Conservation (phyloP, 805 yeast species). For the Myxozyma vanderwaltii region DNA sequence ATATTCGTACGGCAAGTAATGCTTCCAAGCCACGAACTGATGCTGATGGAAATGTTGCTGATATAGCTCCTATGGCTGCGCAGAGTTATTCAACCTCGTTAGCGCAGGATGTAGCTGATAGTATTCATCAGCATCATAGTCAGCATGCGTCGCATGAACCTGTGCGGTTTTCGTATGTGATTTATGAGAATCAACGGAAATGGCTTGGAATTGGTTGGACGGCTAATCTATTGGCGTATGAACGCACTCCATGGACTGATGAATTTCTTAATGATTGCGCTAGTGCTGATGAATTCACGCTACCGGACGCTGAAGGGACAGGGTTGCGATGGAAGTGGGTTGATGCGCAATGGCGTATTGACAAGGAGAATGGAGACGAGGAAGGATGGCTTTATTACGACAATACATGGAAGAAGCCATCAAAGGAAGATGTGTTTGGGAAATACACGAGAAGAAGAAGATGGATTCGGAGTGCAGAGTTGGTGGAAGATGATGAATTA, state of each 20-base stretch:
- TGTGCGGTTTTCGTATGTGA: constrained; percentile 84
- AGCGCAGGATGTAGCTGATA: constrained; percentile 8
- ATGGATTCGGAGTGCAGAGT: constrained; percentile 94
- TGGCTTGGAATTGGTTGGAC: constrained; percentile 99
- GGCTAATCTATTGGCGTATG: constrained; percentile 83
- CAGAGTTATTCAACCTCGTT: constrained; percentile 21
- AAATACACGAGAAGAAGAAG: constrained; percentile 92
- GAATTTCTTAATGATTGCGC: constrained; percentile 87
- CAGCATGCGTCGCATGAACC: constrained; percentile 41
- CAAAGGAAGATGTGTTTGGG: constrained; percentile 82
- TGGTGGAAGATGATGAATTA: constrained; percentile 47
- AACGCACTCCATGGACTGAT: constrained; percentile 96
- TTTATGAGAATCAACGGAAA: constrained; percentile 92
- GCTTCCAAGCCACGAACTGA: background rate
- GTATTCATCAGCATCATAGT: constrained; percentile 15
- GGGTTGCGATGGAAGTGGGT: constrained; percentile 94
- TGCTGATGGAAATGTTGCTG: background rate
- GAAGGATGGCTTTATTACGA: constrained; percentile 90
- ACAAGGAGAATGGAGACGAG: constrained; percentile 50
- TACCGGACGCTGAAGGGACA: constrained; percentile 70
- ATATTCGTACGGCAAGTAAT: background rate
- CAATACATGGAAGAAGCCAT: constrained; percentile 91
- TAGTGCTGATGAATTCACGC: constrained; percentile 71
- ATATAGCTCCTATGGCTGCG: background rate
- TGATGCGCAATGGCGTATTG: constrained; percentile 88